These are phyloP conservation scores for Isochrysis galbana DNA, from an alignment of 78 protist genomes.

Conservation along the genomic window DNA sequence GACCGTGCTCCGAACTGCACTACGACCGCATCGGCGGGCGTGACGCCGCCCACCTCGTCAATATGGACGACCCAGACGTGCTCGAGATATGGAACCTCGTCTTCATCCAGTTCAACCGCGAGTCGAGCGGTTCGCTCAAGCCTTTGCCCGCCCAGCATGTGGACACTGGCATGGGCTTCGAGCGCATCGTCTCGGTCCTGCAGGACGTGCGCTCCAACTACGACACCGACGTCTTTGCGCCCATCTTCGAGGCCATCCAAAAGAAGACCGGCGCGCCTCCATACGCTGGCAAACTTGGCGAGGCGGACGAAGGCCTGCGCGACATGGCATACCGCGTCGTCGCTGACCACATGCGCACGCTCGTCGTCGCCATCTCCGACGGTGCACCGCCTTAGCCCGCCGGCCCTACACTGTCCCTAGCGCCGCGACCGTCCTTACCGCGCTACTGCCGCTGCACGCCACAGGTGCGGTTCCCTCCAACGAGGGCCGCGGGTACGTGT, in stretches of 20 bases:
- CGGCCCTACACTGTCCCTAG: conserved; percentile 75
- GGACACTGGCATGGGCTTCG: conserved; percentile 98
- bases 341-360: conserved; percentile 97
- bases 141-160: conserved; percentile 88
- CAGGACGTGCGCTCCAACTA: conserved; percentile 92
- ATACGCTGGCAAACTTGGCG: conserved; percentile 53
- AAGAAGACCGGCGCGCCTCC: conserved; percentile 55
- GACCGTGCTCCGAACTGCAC: conserved; percentile 98
- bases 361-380: conserved; percentile 92
- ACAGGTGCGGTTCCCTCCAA: conserved; percentile 12
- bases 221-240: conserved; percentile 95
- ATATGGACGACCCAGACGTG: conserved; percentile 92
- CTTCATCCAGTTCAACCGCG: conserved; percentile 90
- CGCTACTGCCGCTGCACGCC: too few relatives aligned
- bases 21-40: conserved; percentile 89
- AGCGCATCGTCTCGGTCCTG: conserved; percentile 86
- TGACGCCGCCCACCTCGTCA: conserved; percentile 34
- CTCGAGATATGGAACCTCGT: conserved; percentile 98
- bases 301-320: conserved; percentile 77
- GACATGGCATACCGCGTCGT: conserved; percentile 98
- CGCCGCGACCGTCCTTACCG: too few relatives aligned
- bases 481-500: conserved; percentile 87
- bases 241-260: conserved; percentile 84
- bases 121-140: conserved; percentile 42
- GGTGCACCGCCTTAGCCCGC: too few relatives aligned